Base-by-base conservation (phyloP, 1,284 basidiomycete genomes). In the Polyporus tsugae region DNA sequence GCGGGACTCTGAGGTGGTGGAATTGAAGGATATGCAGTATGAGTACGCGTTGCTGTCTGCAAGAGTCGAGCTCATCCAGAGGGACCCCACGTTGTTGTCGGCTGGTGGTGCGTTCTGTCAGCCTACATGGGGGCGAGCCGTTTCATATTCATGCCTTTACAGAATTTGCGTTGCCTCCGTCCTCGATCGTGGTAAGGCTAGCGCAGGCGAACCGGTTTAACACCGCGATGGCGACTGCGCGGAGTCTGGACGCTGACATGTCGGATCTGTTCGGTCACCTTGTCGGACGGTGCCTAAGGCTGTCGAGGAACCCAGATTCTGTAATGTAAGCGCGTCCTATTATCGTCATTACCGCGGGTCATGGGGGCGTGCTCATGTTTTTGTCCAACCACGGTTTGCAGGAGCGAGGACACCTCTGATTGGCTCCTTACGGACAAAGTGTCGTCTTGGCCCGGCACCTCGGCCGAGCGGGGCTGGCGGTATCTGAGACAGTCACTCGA, bases 351-450 rank as follows among this genome's bases (percentile, higher is more conserved):
- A n/a, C 46, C 35, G 35, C 29, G 62, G 25, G 22, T 55, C 25
- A 55, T 65, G 44, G 33, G 38, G 33, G 49, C 19, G 22, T 35
- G 60, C 60, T 71, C 25, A 66, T 59, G 60, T 36, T 38, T 6
- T 39, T 58, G 25, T 46, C 55, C 29, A 11, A 22, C 39, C 19
- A 61, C 41, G 60, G 39, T 52, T 62, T 65, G 61, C 75, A 93
- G 90, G 68, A 88, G 89, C 78, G 85, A 89, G 74, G 87, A 89
- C 69, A 86, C 86, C 4, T 89, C 88, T 1, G 89, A 92, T 69
- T 97, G 95, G 95, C 83, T 97, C 38, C 85, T 94, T 44, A 89
- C 89, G 17, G 95, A 96, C 74, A 89, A 91, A 63, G 89, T 93
- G 7, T 86, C 90, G 1, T 91, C 93, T 1, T 97, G 97, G 91